Evolutionary conservation across 768 basidiomycete species (phyloP).

Genomic region (Suillus hirtellus): DNA sequence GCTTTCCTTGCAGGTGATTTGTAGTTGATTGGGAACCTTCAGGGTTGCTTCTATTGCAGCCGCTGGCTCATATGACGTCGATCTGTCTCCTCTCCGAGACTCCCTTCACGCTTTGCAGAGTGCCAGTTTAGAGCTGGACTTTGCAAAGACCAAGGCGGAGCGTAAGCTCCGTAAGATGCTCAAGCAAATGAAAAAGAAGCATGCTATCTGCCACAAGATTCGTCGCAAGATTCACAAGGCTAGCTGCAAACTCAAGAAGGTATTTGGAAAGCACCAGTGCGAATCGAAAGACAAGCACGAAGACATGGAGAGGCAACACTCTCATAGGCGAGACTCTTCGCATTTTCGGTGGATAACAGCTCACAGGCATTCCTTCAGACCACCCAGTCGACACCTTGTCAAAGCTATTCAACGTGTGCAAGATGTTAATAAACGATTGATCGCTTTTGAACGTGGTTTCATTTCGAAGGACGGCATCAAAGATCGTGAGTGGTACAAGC

Average conservation of each 20-base stretch:
- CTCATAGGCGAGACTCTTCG: neutral
- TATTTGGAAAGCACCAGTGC: constrained; percentile 32
- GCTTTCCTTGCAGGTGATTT: neutral
- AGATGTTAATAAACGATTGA: constrained; percentile 61
- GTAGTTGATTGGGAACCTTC: neutral
- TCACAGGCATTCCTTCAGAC: constrained; percentile 20
- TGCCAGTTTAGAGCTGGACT: constrained; percentile 55
- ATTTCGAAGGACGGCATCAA: constrained; percentile 75
- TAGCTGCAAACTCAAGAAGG: constrained; percentile 38
- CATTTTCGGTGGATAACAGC: neutral
- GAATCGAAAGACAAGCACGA: constrained; percentile 12
- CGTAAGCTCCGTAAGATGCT: constrained; percentile 47
- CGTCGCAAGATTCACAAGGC: constrained; percentile 28
- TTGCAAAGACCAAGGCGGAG: constrained; percentile 58
- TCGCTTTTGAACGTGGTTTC: constrained; percentile 73
- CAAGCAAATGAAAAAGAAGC: constrained; percentile 34
- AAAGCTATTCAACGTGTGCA: constrained; percentile 60
- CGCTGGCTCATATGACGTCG: constrained; percentile 29
- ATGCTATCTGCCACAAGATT: constrained; percentile 18
- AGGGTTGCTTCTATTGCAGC: constrained; percentile 33
- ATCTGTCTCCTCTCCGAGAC: constrained; percentile 44
- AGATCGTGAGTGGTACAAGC: constrained; percentile 80
- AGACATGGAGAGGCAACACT: neutral
- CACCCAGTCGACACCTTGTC: constrained; percentile 45
- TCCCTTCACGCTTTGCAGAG: constrained; percentile 47